Conservation (phyloP, 352 stramenopile species). For the Phytophthora constricta region DNA sequence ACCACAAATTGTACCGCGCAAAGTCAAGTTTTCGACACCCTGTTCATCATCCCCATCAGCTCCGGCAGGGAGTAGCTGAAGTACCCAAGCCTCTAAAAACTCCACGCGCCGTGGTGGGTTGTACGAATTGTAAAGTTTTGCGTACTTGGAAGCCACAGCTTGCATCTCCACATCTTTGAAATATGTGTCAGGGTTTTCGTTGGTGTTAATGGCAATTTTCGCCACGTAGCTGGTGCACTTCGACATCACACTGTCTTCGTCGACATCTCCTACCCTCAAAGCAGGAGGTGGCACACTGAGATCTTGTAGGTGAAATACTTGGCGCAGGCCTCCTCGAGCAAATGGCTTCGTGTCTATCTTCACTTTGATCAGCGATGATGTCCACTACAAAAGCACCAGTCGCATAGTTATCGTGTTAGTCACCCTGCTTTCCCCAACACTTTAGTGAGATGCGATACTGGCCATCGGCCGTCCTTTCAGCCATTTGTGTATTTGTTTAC, state of each 20-base stretch:
- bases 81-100: conserved; percentile 79
- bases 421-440: too few relatives aligned
- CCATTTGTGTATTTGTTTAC: conserved; percentile 25
- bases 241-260: conserved; percentile 35
- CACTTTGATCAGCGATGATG: conserved; percentile 70
- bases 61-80: conserved; percentile 62
- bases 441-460: too few relatives aligned
- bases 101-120: conserved; percentile 78
- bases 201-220: conserved; percentile 81
- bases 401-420: conserved; percentile 4
- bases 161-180: conserved; percentile 90
- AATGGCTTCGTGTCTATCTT: conserved; percentile 78
- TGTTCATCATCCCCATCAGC: conserved; percentile 30
- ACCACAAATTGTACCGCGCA: conserved; percentile 75
- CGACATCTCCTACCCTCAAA: conserved; percentile 9
- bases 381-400: too few relatives aligned
- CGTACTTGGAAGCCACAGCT: conserved; percentile 80
- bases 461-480: too few relatives aligned
- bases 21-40: conserved; percentile 50
- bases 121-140: conserved; percentile 83
- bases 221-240: conserved; percentile 67
- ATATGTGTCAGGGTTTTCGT: conserved; percentile 85
- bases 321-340: conserved; percentile 60
- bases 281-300: conserved; percentile 43
- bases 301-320: conserved; percentile 80